phyloP scores from a whole-genome alignment of 495 filamentous ascomycete genomes.

The Neurospora sp. region DNA sequence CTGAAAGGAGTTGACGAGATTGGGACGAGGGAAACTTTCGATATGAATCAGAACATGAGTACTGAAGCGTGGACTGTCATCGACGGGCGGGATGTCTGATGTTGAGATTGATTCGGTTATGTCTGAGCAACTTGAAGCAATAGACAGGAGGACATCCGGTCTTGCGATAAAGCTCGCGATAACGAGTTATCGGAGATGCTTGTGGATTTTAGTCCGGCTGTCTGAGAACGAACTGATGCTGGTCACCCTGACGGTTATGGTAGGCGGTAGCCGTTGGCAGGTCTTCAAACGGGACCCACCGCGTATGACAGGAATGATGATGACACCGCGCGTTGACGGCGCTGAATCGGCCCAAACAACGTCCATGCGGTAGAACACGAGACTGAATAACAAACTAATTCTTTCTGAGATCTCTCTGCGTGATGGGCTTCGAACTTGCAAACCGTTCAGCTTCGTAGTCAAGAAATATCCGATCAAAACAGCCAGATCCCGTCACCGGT shows the following conservation, averaged over 20 bases:
- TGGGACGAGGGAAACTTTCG: not conserved
- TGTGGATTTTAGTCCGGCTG: not conserved
- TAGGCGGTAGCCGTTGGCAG: not conserved
- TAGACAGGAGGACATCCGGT: not conserved
- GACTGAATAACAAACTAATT: not conserved
- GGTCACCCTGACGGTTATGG: not conserved
- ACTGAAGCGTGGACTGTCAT: not conserved
- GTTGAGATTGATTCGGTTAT: not conserved
- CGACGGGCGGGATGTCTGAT: not conserved
- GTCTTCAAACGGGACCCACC: not conserved
- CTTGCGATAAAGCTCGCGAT: not conserved
- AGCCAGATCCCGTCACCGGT: not conserved
- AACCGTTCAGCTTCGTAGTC: not conserved
- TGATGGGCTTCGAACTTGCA: not conserved
- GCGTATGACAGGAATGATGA: not conserved
- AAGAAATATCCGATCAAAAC: not conserved
- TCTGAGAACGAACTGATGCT: not conserved
- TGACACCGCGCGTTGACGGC: not conserved
- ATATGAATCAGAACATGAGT: not conserved
- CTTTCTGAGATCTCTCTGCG: not conserved
- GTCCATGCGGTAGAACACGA: not conserved
- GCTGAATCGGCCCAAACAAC: not conserved
- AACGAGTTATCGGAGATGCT: not conserved
- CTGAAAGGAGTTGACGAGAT: slow-evolving; percentile 4
- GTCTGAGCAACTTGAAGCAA: not conserved